Percentiles rank a stretch among this genome's conserved stretches.
These are phyloP conservation scores for Leucogyrophana mollusca DNA, from an alignment of 768 basidiomycete species.

Conservation along the genomic window DNA sequence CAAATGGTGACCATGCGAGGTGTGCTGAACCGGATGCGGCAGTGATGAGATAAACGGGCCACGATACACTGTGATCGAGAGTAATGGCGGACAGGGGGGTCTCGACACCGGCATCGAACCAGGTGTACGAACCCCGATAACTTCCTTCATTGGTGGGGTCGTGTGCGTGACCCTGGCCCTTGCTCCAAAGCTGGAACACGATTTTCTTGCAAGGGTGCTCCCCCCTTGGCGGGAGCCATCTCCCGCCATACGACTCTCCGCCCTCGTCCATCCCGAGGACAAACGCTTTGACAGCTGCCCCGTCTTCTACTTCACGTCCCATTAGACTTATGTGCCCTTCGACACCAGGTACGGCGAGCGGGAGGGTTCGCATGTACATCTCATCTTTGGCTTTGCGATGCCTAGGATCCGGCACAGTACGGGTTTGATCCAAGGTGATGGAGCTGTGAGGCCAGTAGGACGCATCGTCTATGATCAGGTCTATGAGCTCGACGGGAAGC, in stretches of 20 bases:
- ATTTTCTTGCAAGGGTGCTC: constrained; percentile 3
- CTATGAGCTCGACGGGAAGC: constrained; percentile 4
- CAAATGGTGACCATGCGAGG: background rate
- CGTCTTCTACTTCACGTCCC: background rate
- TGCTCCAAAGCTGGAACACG: constrained; percentile 6
- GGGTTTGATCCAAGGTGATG: background rate
- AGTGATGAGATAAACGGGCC: background rate
- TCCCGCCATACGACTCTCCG: background rate
- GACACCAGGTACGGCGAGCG: constrained; percentile 2
- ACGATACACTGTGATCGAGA: background rate
- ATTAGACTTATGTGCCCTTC: constrained; percentile 1
- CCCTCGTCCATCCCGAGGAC: background rate
- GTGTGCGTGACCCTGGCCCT: background rate
- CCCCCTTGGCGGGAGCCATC: background rate
- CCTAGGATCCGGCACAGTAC: background rate
- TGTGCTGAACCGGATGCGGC: background rate
- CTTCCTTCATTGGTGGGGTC: background rate
- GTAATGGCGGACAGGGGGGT: background rate
- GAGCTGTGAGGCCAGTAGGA: constrained; percentile 6
- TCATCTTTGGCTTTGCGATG: background rate
- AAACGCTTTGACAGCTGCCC: background rate
- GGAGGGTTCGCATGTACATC: constrained; percentile 4
- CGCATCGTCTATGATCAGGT: constrained; percentile 3
- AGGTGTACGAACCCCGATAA: background rate
- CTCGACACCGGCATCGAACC: constrained; percentile 2